Conservation (phyloP, 2,329 filamentous ascomycete species). For the Apiospora kogelbergensis region DNA sequence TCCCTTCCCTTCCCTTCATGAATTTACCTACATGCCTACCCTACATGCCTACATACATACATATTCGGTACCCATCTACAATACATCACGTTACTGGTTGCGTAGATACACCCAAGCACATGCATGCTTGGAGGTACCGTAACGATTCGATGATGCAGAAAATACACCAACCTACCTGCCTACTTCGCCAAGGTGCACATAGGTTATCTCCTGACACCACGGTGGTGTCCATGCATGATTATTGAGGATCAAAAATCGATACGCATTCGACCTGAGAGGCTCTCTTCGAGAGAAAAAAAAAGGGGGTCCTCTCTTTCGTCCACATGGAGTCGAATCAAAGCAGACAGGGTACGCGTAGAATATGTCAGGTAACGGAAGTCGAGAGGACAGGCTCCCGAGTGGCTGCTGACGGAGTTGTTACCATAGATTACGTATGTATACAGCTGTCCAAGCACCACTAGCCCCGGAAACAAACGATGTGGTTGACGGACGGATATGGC, state of each 20-base stretch:
- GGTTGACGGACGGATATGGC: neutral
- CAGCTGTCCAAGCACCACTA: neutral
- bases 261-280: neutral
- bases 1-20: neutral
- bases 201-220: neutral
- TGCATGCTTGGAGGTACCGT: neutral
- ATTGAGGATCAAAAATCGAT: neutral
- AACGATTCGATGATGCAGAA: neutral
- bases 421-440: neutral
- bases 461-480: neutral
- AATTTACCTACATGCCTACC: neutral
- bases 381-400: neutral
- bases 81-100: neutral
- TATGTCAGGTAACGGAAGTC: neutral
- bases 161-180: neutral
- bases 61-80: no score
- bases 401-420: slow-evolving; percentile 4
- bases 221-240: slow-evolving; percentile 3
- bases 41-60: neutral
- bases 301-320: neutral
- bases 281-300: neutral
- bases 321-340: neutral
- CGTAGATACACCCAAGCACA: neutral
- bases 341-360: neutral
- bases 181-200: neutral